phyloP scores from a whole-genome alignment of 768 basidiomycete species.

The Saitozyma sp. region DNA sequence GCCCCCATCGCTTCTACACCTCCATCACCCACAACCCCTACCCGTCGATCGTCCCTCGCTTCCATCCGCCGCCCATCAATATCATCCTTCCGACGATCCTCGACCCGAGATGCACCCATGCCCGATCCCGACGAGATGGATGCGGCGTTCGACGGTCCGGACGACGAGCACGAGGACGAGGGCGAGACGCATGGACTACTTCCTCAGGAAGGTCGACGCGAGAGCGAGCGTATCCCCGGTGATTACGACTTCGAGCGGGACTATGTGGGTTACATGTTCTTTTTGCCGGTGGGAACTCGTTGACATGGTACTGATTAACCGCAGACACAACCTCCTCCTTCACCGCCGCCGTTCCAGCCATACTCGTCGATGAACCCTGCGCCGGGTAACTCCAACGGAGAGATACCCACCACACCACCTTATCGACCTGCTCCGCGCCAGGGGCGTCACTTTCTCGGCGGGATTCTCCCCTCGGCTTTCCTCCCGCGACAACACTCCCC shows the following conservation, averaged over 20 bases:
- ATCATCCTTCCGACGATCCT: constrained; percentile 24
- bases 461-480: constrained; percentile 39
- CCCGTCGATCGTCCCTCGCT: constrained; percentile 31
- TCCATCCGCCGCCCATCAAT: constrained; percentile 29
- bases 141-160: constrained; percentile 75
- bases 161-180: constrained; percentile 55
- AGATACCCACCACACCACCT: constrained; percentile 46
- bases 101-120: constrained; percentile 8
- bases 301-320: constrained; percentile 9
- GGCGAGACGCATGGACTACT: constrained; percentile 29
- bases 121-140: constrained; percentile 62
- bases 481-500: constrained; percentile 20
- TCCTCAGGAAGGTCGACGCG: background rate
- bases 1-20: constrained; percentile 14
- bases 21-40: constrained; percentile 14
- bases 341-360: constrained; percentile 50
- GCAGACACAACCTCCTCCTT: constrained; percentile 46
- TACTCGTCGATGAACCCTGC: constrained; percentile 46
- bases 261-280: constrained; percentile 32
- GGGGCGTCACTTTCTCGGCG: constrained; percentile 56
- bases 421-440: constrained; percentile 54
- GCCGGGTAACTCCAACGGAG: constrained; percentile 48
- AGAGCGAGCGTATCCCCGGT: constrained; percentile 37
- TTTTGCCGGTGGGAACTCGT: background rate
- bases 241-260: constrained; percentile 52